phyloP scores from a whole-genome alignment of 345 rosid genomes.

The Corchorus olitorius region DNA sequence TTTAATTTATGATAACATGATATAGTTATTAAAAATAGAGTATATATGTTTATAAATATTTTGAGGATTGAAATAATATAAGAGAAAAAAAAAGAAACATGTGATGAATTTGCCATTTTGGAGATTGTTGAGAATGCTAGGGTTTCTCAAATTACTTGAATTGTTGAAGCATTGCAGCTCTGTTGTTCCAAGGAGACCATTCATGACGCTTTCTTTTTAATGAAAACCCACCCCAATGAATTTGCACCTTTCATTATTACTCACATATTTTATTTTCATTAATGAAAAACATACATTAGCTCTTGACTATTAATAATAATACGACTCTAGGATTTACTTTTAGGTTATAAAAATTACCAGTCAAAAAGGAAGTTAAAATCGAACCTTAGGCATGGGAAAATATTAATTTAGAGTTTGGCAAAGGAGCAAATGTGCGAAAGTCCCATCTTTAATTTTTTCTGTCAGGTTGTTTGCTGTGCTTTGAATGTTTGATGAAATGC shows the following conservation, averaged over 20 bases:
- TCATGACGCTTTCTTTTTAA: not conserved
- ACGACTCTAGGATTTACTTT: not conserved
- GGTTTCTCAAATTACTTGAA: slow-evolving; percentile 1
- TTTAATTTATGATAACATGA: too few species aligned
- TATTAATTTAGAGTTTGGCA: too few species aligned
- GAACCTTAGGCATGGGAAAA: too few species aligned
- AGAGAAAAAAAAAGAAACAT: not conserved
- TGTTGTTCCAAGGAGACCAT: not conserved
- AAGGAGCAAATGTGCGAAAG: too few species aligned
- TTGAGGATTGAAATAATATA: not conserved
- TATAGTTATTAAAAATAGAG: too few species aligned
- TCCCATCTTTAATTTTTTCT: too few species aligned
- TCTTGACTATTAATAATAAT: not conserved
- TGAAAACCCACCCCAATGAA: not conserved
- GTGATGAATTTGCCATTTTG: not conserved
- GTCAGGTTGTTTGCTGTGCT: too few species aligned
- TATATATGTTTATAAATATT: too few species aligned
- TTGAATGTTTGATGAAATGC: not conserved
- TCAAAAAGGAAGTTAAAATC: too few species aligned
- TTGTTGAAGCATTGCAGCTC: slow-evolving; percentile 18
- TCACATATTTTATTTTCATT: not conserved
- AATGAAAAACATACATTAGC: not conserved
- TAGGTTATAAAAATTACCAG: too few species aligned
- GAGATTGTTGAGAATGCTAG: not conserved
- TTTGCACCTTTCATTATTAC: not conserved